Evolutionary conservation across 768 basidiomycete species (phyloP), one percentile per base, ranked within the genome.

Genomic region (Rhodotorula diobovata): DNA sequence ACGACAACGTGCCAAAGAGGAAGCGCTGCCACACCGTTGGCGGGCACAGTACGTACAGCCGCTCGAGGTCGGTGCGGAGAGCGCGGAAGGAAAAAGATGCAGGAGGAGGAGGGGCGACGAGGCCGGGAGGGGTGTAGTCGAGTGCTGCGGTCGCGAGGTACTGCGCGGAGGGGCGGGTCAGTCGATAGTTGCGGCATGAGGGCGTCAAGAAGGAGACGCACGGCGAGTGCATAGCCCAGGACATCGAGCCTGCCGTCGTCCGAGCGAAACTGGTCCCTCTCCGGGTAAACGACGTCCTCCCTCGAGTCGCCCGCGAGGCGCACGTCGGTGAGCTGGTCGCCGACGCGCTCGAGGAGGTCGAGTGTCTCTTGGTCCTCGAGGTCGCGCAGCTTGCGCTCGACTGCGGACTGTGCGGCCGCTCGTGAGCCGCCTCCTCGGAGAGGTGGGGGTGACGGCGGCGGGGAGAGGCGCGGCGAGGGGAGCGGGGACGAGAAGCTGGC

Each of bases 11-110:
- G 35, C 18, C n/a, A 25, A 63, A 28, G 12, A 70, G 46, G 37
- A 59, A 37, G 25, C 32, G 56, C 28, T 65, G 56, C 43, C 39
- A 55, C n/a, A 63, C 28, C 0, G 48, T 6, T 0, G 67, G 65
- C 18, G 72, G 72, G 25, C 55, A 53, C 21, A 73, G 55, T 37
- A 73, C 39, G 65, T 73, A 70, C 23, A 66, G 25, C 3, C 72
- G 64, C 41, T 65, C 62, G n/a, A 70, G 65, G 43, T 63, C 50
- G 65, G n/a, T 12, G 28, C 58, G 61, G n/a, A 66, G 16, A 23
- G 34, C 23, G 20, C 62, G 63, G 45, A 73, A 28, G 51, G 63
- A 65, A 58, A 73, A 69, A 1, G 34, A 28, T 12, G 50, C 15
- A 0, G 46, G 35, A 32, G 63, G 56, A 0, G 71, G 59, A 1